Percentiles rank a stretch among this genome's conserved stretches.
phyloP scores from a whole-genome alignment of 1,139 yeast species.

The Scheffersomyces parashehatae region DNA sequence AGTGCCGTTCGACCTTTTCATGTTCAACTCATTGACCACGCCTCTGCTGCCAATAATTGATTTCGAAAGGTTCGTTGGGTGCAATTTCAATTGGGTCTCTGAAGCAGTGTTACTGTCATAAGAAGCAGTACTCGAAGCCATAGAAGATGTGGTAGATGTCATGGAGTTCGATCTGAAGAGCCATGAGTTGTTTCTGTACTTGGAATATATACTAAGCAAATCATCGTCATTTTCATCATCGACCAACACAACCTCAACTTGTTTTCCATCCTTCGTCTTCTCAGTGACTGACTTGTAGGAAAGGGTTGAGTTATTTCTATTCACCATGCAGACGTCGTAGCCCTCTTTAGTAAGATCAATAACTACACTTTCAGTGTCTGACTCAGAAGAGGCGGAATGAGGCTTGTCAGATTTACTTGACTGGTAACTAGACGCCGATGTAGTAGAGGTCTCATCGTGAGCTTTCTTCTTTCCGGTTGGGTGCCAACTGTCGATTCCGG shows the following conservation, averaged over 20 bases:
- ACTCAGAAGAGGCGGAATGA: constrained; percentile 17
- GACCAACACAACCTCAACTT: constrained; percentile 47
- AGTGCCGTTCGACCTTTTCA: constrained; percentile 5
- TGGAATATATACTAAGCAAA: constrained; percentile 45
- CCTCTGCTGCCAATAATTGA: not conserved
- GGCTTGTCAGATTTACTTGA: constrained; percentile 29
- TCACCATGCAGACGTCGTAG: constrained; percentile 37
- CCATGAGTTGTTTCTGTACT: constrained; percentile 35
- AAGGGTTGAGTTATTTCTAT: constrained; percentile 34
- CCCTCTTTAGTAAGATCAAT: constrained; percentile 47
- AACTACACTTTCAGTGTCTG: constrained; percentile 39
- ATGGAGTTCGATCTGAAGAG: constrained; percentile 23
- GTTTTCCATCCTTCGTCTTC: constrained; percentile 39
- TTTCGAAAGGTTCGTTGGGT: constrained; percentile 5
- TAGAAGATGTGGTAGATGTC: constrained; percentile 5
- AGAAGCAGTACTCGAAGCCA: constrained; percentile 17
- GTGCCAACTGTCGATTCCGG: not conserved
- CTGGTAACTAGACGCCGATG: constrained; percentile 30
- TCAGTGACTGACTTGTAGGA: constrained; percentile 45
- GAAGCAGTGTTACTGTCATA: constrained; percentile 18
- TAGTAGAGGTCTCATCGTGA: constrained; percentile 7
- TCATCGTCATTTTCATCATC: constrained; percentile 41
- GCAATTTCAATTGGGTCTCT: constrained; percentile 19
- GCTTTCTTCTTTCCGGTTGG: not conserved
- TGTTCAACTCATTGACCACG: constrained; percentile 2